Evolutionary conservation across 148 eudicot genomes (phyloP).

Genomic region (Cornus kousa): DNA sequence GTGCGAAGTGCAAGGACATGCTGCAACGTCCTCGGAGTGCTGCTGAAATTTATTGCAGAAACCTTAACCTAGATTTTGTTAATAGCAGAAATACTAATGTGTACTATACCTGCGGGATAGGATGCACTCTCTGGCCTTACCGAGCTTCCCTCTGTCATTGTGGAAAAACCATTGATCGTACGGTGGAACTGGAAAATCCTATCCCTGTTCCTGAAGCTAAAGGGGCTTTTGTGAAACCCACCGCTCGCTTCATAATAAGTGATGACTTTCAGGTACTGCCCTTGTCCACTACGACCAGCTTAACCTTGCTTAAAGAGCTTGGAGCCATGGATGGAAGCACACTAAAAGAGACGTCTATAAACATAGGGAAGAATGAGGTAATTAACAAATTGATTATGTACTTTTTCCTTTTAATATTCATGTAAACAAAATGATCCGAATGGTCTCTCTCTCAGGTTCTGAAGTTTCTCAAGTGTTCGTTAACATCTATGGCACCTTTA

Average conservation of each 20-base stretch:
- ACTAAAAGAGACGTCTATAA: not conserved
- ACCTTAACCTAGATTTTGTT: not conserved
- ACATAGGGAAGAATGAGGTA: conserved; percentile 3
- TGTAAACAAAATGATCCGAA: too few species aligned
- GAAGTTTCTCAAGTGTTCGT: too few species aligned
- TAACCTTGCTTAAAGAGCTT: not conserved
- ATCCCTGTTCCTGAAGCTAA: not conserved
- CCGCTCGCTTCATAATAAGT: not conserved
- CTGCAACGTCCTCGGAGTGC: conserved; percentile 7
- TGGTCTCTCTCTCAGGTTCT: too few species aligned
- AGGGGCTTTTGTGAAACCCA: conserved; percentile 1
- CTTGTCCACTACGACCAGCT: not conserved
- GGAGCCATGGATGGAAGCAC: not conserved
- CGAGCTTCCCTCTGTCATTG: not conserved
- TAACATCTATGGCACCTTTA: not conserved
- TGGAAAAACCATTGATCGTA: too few species aligned
- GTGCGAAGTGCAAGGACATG: not conserved
- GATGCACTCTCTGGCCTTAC: not conserved
- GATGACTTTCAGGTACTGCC: conserved; percentile 1
- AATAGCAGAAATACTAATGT: not conserved
- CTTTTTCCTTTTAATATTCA: not conserved
- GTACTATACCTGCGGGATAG: not conserved
- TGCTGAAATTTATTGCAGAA: conserved; percentile 10
- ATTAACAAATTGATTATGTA: not conserved
- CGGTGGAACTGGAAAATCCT: not conserved